A percentile compares a stretch with the other conserved stretches of the same genome.
Conservation (phyloP, 108 stramenopile species). For the Cylindrotheca closterium region DNA sequence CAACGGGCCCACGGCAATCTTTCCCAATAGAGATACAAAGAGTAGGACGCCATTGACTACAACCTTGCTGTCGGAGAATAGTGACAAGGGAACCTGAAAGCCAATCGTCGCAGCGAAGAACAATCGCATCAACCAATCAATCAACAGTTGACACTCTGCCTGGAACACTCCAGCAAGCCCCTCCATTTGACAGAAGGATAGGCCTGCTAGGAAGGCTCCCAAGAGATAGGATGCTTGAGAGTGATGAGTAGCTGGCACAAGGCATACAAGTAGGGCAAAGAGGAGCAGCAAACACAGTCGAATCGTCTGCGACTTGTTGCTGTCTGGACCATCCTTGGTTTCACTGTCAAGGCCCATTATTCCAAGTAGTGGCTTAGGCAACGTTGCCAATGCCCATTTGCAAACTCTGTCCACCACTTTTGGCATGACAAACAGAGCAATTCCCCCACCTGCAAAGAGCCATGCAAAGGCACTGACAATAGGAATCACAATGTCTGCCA, state of each 20-base stretch:
- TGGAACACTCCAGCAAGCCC: constrained; percentile 2
- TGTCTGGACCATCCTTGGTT: constrained; percentile 1
- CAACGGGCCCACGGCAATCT: constrained; percentile 28
- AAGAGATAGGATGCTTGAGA: constrained; percentile 49
- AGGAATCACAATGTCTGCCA: constrained; percentile 27
- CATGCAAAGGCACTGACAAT: constrained; percentile 36
- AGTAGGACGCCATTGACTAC: constrained; percentile 52
- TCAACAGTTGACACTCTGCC: constrained; percentile 21
- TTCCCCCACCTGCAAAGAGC: constrained; percentile 25
- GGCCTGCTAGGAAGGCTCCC: constrained; percentile 66
- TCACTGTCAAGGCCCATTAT: constrained; percentile 25
- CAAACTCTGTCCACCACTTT: constrained; percentile 14
- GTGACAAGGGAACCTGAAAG: constrained; percentile 40
- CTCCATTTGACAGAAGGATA: constrained; percentile 45
- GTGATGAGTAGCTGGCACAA: constrained; percentile 50
- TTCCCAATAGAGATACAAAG: constrained; percentile 43
- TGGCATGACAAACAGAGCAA: constrained; percentile 51
- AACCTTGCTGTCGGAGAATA: constrained; percentile 48
- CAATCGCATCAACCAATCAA: constrained; percentile 69
- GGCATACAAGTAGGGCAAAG: constrained; percentile 32
- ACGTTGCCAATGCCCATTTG: constrained; percentile 10
- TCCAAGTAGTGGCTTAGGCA: constrained; percentile 29
- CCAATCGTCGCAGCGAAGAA: constrained; percentile 68
- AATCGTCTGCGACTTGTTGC: constrained; percentile 1
- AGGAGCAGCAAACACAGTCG: constrained; percentile 14